Conservation (phyloP, 768 basidiomycete species). For the Mycena leptocephala region DNA sequence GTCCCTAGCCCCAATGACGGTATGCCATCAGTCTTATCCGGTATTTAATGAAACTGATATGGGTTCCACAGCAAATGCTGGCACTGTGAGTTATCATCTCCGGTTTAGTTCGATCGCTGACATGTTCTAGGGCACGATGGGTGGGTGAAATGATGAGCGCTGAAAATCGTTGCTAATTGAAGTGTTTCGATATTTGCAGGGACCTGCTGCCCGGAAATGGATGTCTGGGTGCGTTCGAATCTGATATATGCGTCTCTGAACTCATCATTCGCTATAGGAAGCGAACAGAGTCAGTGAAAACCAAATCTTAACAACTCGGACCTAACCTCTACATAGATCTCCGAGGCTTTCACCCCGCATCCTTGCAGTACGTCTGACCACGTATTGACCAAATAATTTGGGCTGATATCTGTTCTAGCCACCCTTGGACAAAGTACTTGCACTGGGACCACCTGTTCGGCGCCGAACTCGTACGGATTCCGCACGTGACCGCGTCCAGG, state of each 20-base stretch:
- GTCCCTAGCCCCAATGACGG: neutral
- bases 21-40: neutral
- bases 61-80: neutral
- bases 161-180: neutral
- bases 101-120: neutral
- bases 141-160: neutral
- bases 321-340: neutral
- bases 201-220: neutral
- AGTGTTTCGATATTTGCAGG: neutral
- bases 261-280: neutral
- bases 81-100: neutral
- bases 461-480: conserved; percentile 1
- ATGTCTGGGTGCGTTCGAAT: neutral
- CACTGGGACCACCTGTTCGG: conserved; percentile 50
- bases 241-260: neutral
- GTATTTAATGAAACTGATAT: neutral
- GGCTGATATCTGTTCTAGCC: conserved; percentile 4
- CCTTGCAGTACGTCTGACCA: neutral
- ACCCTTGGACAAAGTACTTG: conserved; percentile 50
- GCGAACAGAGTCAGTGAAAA: neutral
- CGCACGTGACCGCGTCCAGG: neutral
- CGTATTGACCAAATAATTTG: neutral
- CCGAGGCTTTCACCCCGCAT: neutral
- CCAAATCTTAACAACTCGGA: neutral
- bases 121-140: neutral